Conservation (phyloP, 2,329 filamentous ascomycete species). For the Zalaria obscura region DNA sequence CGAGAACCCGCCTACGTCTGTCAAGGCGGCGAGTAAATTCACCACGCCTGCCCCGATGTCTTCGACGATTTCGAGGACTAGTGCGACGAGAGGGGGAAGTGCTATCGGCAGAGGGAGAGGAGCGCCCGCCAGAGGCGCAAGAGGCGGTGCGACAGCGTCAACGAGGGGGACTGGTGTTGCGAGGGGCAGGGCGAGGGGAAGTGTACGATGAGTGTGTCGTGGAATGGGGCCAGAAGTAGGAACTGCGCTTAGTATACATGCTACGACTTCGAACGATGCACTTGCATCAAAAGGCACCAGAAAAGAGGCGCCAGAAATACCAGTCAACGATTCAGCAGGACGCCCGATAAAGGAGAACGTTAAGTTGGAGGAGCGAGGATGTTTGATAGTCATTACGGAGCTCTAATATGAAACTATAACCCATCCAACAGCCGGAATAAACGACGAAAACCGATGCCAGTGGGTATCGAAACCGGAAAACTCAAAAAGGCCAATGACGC, state of each 20-base stretch:
- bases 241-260: not conserved
- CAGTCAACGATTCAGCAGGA: not conserved
- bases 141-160: constrained; percentile 13
- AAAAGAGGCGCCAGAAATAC: too few relatives aligned
- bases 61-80: constrained; percentile 6
- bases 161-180: constrained; percentile 14
- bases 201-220: not conserved
- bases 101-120: constrained; percentile 16
- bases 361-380: too few relatives aligned
- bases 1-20: constrained; percentile 56
- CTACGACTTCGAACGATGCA: not conserved
- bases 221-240: not conserved
- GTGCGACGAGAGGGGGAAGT: constrained; percentile 13
- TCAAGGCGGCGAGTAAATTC: constrained; percentile 30
- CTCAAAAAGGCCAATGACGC: too few relatives aligned
- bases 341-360: too few relatives aligned
- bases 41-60: constrained; percentile 18
- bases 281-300: too few relatives aligned
- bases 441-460: too few relatives aligned
- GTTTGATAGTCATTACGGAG: too few relatives aligned
- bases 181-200: constrained; percentile 16
- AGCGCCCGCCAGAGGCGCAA: constrained; percentile 1
- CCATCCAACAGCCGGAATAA: too few relatives aligned
- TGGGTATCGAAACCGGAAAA: too few relatives aligned
- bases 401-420: too few relatives aligned